Percentiles rank a stretch among this genome's conserved stretches.
Evolutionary conservation across 2,329 filamentous ascomycete species (phyloP).

Genomic region (Chaetothyriales sp.): DNA sequence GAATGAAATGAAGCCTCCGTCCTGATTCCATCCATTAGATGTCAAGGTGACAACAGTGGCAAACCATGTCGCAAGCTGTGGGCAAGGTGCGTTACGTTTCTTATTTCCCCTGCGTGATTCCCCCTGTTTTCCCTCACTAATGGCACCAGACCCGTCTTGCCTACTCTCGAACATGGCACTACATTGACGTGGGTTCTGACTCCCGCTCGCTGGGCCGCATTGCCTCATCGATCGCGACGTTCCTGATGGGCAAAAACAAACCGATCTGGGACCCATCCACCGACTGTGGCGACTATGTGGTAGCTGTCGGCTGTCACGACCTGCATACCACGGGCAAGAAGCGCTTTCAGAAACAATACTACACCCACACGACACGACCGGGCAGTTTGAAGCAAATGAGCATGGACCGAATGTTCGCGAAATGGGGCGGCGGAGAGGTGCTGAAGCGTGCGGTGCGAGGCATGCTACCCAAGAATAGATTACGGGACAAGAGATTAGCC

Average conservation of each 20-base stretch:
- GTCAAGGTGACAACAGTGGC: background rate
- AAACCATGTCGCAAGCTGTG: slow-evolving; percentile 30
- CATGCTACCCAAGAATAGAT: slow-evolving; percentile 93
- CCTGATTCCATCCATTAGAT: background rate
- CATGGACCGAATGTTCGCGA: slow-evolving; percentile 89
- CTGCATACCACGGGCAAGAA: slow-evolving; percentile 85
- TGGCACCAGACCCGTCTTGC: slow-evolving; percentile 67
- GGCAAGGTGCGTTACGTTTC: slow-evolving; percentile 25
- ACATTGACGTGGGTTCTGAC: slow-evolving; percentile 56
- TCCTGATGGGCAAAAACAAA: slow-evolving; percentile 89
- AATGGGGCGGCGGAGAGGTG: slow-evolving; percentile 85
- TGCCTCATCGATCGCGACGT: slow-evolving; percentile 29
- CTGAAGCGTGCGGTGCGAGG: slow-evolving; percentile 82
- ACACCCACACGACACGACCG: slow-evolving; percentile 81
- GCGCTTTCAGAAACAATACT: slow-evolving; percentile 86
- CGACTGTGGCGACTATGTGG: slow-evolving; percentile 97
- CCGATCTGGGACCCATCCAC: slow-evolving; percentile 94
- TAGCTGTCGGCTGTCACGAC: slow-evolving; percentile 76
- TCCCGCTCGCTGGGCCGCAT: slow-evolving; percentile 28
- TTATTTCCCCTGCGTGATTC: background rate
- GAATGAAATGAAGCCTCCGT: background rate
- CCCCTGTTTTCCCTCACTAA: slow-evolving; percentile 1
- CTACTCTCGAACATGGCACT: slow-evolving; percentile 93
- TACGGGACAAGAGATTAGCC: slow-evolving; percentile 74
- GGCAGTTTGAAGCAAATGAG: slow-evolving; percentile 75